These are phyloP conservation scores for Xerocomus spinulosus DNA, from an alignment of 768 basidiomycete genomes.

Conservation along the genomic window DNA sequence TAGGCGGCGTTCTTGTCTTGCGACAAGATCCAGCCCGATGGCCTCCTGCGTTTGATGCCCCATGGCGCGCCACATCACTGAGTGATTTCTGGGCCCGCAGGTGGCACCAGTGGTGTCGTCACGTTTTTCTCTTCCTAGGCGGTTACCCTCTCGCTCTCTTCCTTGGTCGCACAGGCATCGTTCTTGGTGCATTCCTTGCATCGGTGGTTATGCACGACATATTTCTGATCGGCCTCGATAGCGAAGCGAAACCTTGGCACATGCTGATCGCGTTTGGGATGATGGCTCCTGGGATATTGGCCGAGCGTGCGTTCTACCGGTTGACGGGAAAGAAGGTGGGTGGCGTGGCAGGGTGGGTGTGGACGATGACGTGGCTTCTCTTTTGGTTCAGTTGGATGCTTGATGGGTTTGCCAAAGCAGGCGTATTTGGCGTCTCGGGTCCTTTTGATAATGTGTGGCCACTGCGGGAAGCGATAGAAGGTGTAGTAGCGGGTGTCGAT, in stretches of 20 bases:
- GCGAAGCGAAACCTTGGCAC: constrained; percentile 38
- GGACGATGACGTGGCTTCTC: no score
- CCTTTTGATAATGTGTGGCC: no score
- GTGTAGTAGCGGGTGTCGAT: no score
- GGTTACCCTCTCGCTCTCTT: not conserved
- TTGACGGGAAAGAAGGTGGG: not conserved
- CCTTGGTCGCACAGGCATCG: not conserved
- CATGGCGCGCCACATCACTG: constrained; percentile 35
- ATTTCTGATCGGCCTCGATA: constrained; percentile 47
- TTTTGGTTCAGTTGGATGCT: no score
- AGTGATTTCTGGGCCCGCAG: constrained; percentile 35
- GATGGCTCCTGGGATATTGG: constrained; percentile 47
- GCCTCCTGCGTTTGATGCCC: constrained; percentile 32
- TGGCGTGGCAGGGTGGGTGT: not conserved
- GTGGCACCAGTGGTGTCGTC: constrained; percentile 38
- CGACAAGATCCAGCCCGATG: constrained; percentile 28
- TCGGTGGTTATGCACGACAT: constrained; percentile 23
- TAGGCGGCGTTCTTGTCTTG: constrained; percentile 27
- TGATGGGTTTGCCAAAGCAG: no score
- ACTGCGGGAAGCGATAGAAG: no score
- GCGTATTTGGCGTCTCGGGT: no score
- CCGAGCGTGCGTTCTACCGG: constrained; percentile 35
- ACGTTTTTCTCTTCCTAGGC: constrained; percentile 23
- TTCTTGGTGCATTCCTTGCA: not conserved
- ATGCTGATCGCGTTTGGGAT: constrained; percentile 50